phyloP scores from a whole-genome alignment of 2,329 filamentous ascomycete species.

The Fusarium sp. region DNA sequence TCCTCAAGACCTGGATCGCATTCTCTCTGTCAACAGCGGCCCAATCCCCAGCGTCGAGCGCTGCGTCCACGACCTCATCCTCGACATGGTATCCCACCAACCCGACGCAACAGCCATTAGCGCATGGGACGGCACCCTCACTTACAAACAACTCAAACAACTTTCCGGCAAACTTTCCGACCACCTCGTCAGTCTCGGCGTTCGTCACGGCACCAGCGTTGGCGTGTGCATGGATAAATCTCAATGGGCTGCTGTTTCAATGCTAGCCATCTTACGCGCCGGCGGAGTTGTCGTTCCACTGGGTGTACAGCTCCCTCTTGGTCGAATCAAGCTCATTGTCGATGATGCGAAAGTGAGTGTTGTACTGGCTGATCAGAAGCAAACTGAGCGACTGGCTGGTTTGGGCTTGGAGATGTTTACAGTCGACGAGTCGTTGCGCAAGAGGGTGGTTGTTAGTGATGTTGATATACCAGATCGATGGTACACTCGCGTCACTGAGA shows the following conservation, averaged over 20 bases:
- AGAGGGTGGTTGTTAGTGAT: background rate
- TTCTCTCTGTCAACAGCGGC: background rate
- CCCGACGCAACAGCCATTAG: background rate
- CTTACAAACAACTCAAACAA: background rate
- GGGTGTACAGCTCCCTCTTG: background rate
- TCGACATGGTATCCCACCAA: background rate
- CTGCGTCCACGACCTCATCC: background rate
- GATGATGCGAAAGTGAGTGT: background rate
- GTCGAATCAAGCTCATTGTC: background rate
- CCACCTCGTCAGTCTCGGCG: background rate
- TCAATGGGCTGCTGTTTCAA: background rate
- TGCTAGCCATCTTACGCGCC: background rate
- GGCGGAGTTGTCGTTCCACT: background rate
- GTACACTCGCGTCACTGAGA: background rate
- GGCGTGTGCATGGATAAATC: constrained; percentile 7
- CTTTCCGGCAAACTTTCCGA: background rate
- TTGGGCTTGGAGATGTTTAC: background rate
- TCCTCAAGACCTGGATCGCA: background rate
- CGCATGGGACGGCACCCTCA: background rate
- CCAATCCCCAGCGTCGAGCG: background rate
- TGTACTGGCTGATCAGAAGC: background rate
- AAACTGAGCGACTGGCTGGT: background rate
- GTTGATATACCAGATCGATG: background rate
- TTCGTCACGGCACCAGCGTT: background rate
- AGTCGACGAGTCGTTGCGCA: background rate